phyloP scores from a whole-genome alignment of 1,139 yeast genomes.

The Geotrichum histeridarum region DNA sequence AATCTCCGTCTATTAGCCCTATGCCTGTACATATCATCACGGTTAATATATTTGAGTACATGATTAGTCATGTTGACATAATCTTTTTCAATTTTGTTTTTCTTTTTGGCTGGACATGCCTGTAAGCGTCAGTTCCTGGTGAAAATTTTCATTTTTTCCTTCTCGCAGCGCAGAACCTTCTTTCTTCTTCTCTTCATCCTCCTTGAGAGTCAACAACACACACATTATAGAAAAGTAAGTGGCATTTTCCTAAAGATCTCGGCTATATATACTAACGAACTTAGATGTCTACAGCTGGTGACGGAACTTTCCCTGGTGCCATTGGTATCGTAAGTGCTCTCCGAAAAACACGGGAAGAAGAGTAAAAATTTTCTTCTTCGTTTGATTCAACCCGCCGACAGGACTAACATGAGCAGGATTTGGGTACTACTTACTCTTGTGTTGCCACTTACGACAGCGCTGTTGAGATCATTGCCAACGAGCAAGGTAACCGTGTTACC shows the following conservation, averaged over 20 bases:
- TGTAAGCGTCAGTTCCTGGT: background rate
- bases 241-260: background rate
- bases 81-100: no score
- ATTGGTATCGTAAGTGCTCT: slow-evolving; percentile 65
- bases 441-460: slow-evolving; percentile 82
- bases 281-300: slow-evolving; percentile 35
- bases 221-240: slow-evolving; percentile 3
- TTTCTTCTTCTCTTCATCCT: slow-evolving; percentile 4
- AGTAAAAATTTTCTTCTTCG: background rate
- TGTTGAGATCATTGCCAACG: slow-evolving; percentile 90
- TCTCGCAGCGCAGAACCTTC: background rate
- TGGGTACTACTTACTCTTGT: slow-evolving; percentile 89
- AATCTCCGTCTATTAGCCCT: slow-evolving; percentile 44
- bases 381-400: slow-evolving; percentile 37
- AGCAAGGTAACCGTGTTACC: slow-evolving; percentile 98
- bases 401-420: slow-evolving; percentile 5
- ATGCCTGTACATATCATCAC: background rate
- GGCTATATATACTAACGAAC: background rate
- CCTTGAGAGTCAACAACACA: slow-evolving; percentile 10
- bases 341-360: no score
- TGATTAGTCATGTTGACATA: background rate
- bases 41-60: background rate
- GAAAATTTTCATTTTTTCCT: slow-evolving; percentile 1
- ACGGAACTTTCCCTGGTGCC: slow-evolving; percentile 99
- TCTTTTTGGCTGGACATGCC: no score